These are phyloP conservation scores for Conticribra weissflogii DNA, from an alignment of 108 stramenopile genomes.

Conservation along the genomic window DNA sequence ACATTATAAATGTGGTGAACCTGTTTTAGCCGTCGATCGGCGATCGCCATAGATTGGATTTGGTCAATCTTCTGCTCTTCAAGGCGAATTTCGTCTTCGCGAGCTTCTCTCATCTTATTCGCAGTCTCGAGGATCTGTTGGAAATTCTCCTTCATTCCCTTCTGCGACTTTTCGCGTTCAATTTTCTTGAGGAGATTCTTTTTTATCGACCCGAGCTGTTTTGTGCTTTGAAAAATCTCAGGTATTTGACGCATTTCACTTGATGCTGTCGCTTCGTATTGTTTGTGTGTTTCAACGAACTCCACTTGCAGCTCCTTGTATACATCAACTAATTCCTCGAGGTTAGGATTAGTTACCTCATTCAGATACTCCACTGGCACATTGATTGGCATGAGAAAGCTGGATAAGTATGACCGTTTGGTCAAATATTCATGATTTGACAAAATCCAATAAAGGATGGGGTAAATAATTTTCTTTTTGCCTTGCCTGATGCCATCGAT, in stretches of 20 bases:
- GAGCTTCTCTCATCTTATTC: slow-evolving; percentile 60
- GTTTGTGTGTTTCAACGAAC: slow-evolving; percentile 78
- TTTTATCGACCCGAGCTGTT: slow-evolving; percentile 64
- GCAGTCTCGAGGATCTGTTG: slow-evolving; percentile 34
- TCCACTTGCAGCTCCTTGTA: slow-evolving; percentile 71
- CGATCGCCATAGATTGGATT: neutral
- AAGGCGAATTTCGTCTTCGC: slow-evolving; percentile 73
- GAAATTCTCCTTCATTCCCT: slow-evolving; percentile 8
- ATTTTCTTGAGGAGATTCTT: slow-evolving; percentile 44
- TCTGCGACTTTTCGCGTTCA: slow-evolving; percentile 19
- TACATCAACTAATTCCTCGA: slow-evolving; percentile 54
- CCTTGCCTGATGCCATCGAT: slow-evolving; percentile 27
- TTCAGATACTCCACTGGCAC: slow-evolving; percentile 70
- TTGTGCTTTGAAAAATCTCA: slow-evolving; percentile 55
- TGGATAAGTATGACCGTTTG: slow-evolving; percentile 75
- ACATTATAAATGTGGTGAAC: slow-evolving; percentile 4
- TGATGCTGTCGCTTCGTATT: slow-evolving; percentile 45
- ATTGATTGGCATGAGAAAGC: slow-evolving; percentile 69
- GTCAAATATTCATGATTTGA: slow-evolving; percentile 53
- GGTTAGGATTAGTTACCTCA: slow-evolving; percentile 29
- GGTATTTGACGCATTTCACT: neutral
- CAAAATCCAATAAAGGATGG: slow-evolving; percentile 70
- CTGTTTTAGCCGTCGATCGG: slow-evolving; percentile 20
- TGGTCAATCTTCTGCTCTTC: slow-evolving; percentile 43
- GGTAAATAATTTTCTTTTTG: slow-evolving; percentile 56